Percentiles rank a stretch among this genome's conserved stretches.
Conservation (phyloP, 495 filamentous ascomycete species). For the Pseudomonodictys pantanalensis region DNA sequence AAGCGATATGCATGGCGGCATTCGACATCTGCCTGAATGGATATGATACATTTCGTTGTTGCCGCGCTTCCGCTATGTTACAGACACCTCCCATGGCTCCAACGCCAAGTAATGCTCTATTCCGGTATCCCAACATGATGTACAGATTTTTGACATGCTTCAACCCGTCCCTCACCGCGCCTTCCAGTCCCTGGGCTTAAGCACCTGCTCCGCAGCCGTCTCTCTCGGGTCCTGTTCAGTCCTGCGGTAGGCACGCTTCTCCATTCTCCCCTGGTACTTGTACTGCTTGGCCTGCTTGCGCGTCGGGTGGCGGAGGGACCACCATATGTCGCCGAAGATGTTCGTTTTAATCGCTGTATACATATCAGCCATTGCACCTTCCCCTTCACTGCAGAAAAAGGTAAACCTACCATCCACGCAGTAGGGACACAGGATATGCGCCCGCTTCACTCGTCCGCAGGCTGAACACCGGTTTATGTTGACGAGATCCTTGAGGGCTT, state of each 20-base stretch:
- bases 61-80: background rate
- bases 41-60: conserved; percentile 3
- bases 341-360: conserved; percentile 20
- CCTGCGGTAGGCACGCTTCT: background rate
- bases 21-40: conserved; percentile 3
- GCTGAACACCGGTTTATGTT: conserved; percentile 80
- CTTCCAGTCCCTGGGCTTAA: conserved; percentile 6
- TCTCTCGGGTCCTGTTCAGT: too few species aligned
- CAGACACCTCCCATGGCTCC: background rate
- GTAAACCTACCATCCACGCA: conserved; percentile 67
- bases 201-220: background rate
- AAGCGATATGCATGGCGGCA: background rate
- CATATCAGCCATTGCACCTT: background rate
- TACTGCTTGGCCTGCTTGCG: conserved; percentile 7
- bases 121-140: background rate
- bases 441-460: conserved; percentile 82
- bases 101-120: background rate
- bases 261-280: conserved; percentile 6
- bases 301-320: background rate
- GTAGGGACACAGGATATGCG: conserved; percentile 80
- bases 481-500: conserved; percentile 86
- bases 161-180: background rate
- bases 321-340: conserved; percentile 8
- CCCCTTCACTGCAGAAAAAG: background rate
- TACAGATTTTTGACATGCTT: background rate